These are phyloP conservation scores for Murraya koenigii DNA, from an alignment of 345 rosid genomes.

Conservation along the genomic window DNA sequence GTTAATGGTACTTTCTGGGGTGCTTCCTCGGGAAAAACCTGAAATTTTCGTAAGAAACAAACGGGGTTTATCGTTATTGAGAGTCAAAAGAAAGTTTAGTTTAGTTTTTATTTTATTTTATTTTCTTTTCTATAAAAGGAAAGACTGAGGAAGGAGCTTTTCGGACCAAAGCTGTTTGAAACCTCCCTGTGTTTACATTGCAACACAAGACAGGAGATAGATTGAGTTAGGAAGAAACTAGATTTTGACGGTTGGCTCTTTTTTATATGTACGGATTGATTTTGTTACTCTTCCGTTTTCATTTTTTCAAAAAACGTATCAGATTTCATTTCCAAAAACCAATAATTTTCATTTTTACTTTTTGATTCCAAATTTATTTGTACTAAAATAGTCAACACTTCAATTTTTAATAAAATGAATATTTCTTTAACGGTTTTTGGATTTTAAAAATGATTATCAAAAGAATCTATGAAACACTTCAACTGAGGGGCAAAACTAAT, in stretches of 20 bases:
- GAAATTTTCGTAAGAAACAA: slow-evolving; percentile 7
- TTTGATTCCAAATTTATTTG: not conserved
- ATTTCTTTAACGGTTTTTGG: not conserved
- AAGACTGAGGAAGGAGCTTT: not conserved
- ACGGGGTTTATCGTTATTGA: not conserved
- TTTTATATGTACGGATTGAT: not conserved
- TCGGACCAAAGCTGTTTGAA: not conserved
- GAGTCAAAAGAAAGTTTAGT: not conserved
- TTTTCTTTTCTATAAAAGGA: too few relatives aligned
- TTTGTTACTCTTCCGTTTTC: not conserved
- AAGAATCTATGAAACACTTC: not conserved
- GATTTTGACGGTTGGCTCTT: not conserved
- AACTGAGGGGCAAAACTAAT: too few relatives aligned
- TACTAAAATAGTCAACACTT: not conserved
- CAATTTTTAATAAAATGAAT: not conserved
- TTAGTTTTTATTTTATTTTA: not conserved
- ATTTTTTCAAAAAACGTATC: not conserved
- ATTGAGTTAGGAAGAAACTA: too few relatives aligned
- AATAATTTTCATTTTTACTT: not conserved
- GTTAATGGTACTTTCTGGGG: not conserved
- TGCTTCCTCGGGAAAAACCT: not conserved
- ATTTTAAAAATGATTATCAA: too few relatives aligned
- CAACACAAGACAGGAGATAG: not conserved
- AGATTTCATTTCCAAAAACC: not conserved
- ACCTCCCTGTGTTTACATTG: not conserved